A percentile compares a stretch with the other conserved stretches of the same genome.
These are phyloP conservation scores for Lathyrus sativus DNA, from an alignment of 306 rosid genomes.

Conservation along the genomic window DNA sequence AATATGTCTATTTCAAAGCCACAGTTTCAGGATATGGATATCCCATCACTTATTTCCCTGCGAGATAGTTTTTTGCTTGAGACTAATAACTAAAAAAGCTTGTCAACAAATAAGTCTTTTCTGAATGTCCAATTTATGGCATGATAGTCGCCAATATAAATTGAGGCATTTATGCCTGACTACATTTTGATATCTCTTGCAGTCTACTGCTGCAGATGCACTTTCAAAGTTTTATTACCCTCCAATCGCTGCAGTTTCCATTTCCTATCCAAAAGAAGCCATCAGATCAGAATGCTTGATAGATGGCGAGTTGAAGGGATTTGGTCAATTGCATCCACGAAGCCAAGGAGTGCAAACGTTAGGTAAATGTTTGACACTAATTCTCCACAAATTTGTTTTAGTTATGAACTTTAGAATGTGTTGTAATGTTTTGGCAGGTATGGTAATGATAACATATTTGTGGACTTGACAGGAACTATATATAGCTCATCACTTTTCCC, in stretches of 20 bases:
- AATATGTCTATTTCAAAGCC: constrained; percentile 22
- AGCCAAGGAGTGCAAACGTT: constrained; percentile 95
- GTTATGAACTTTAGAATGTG: constrained; percentile 16
- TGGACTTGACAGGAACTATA: constrained; percentile 76
- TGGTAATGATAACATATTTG: constrained; percentile 30
- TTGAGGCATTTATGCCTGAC: constrained; percentile 29
- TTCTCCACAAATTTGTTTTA: constrained; percentile 2
- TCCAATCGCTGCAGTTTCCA: constrained; percentile 91
- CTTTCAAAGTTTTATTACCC: constrained; percentile 88
- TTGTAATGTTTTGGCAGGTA: constrained; percentile 36
- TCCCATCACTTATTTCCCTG: constrained; percentile 22
- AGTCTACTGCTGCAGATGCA: constrained; percentile 86
- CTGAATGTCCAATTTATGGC: constrained; percentile 11
- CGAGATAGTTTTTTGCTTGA: constrained; percentile 27
- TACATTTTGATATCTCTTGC: constrained; percentile 42
- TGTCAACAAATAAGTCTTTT: constrained; percentile 26
- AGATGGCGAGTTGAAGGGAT: constrained; percentile 87
- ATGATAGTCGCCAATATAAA: constrained; percentile 12
- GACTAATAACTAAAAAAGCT: constrained; percentile 19
- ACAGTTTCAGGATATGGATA: not conserved
- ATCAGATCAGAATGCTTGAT: constrained; percentile 78
- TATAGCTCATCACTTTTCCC: constrained; percentile 98
- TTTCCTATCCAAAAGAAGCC: constrained; percentile 97
- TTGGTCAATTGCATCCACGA: constrained; percentile 97
- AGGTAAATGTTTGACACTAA: constrained; percentile 51